Evolutionary conservation across 1,284 basidiomycete genomes (phyloP).

Genomic region (Ceraceosorus bombacis): DNA sequence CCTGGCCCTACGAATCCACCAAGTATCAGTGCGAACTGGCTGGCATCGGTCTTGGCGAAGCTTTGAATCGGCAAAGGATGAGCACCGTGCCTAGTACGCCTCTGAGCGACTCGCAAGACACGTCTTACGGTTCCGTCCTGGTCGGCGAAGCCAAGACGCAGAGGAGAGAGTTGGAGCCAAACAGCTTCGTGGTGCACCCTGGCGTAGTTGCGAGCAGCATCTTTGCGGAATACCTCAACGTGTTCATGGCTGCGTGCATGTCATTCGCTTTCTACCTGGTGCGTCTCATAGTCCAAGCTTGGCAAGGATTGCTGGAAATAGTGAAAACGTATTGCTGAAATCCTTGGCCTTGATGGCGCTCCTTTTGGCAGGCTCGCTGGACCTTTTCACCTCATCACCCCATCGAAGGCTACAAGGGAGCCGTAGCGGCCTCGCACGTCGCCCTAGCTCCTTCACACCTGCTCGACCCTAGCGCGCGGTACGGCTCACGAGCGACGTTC

Average conservation of each 20-base stretch:
- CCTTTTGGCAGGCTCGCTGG: slow-evolving; percentile 27
- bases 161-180: slow-evolving; percentile 19
- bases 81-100: slow-evolving; percentile 30
- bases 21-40: slow-evolving; percentile 49
- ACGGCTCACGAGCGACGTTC: slow-evolving; percentile 37
- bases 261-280: slow-evolving; percentile 39
- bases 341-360: background rate
- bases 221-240: slow-evolving; percentile 41
- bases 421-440: slow-evolving; percentile 39
- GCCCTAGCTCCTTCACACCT: slow-evolving; percentile 26
- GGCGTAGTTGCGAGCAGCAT: slow-evolving; percentile 48
- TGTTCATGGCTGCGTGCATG: slow-evolving; percentile 31
- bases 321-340: background rate
- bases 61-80: slow-evolving; percentile 24
- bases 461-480: slow-evolving; percentile 31
- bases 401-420: slow-evolving; percentile 45
- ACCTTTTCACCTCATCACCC: slow-evolving; percentile 43
- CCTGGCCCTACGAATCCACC: slow-evolving; percentile 44
- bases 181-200: slow-evolving; percentile 42
- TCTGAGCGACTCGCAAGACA: slow-evolving; percentile 10
- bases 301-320: no score
- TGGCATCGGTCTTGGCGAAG: slow-evolving; percentile 42
- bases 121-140: background rate
- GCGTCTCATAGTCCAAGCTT: background rate
- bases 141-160: background rate